phyloP scores from a whole-genome alignment of 108 stramenopile genomes.

The Cyclotella sp. region DNA sequence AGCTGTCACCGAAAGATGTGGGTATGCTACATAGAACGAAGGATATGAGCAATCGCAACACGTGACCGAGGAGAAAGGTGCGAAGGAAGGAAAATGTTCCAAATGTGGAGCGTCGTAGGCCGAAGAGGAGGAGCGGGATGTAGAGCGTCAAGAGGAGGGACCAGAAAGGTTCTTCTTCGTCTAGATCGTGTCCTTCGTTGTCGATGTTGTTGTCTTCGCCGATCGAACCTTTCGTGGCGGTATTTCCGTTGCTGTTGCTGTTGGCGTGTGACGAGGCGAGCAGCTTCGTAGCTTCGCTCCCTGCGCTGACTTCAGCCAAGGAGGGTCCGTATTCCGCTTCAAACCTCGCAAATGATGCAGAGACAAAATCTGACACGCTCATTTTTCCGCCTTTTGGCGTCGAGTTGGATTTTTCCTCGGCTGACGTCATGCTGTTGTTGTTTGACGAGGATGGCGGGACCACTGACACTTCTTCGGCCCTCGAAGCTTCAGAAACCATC shows the following conservation, averaged over 20 bases:
- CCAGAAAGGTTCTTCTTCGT: slow-evolving; percentile 33
- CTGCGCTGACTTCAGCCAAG: neutral
- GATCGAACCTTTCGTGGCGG: neutral
- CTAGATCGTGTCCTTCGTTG: slow-evolving; percentile 9
- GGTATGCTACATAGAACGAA: slow-evolving; percentile 16
- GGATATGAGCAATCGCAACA: slow-evolving; percentile 36
- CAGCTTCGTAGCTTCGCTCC: no score
- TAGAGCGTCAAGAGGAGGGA: slow-evolving; percentile 47
- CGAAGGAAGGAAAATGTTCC: slow-evolving; percentile 51
- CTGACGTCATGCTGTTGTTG: neutral
- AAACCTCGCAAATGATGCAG: slow-evolving; percentile 28
- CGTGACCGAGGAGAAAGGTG: slow-evolving; percentile 48
- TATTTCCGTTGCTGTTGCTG: slow-evolving; percentile 4
- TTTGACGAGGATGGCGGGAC: neutral
- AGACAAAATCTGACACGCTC: slow-evolving; percentile 33
- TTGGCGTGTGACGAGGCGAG: slow-evolving; percentile 1
- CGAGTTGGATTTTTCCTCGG: neutral
- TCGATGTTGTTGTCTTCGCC: neutral
- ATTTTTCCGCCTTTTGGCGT: slow-evolving; percentile 8
- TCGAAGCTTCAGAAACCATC: no score
- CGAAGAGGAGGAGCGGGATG: slow-evolving; percentile 48
- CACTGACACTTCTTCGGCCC: no score
- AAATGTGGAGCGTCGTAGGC: slow-evolving; percentile 53
- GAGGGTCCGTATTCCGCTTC: slow-evolving; percentile 27
- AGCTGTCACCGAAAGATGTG: neutral